A percentile compares a stretch with the other conserved stretches of the same genome.
Evolutionary conservation across 129 eudicot species (phyloP).

Genomic region (Pulicaria dysenterica): DNA sequence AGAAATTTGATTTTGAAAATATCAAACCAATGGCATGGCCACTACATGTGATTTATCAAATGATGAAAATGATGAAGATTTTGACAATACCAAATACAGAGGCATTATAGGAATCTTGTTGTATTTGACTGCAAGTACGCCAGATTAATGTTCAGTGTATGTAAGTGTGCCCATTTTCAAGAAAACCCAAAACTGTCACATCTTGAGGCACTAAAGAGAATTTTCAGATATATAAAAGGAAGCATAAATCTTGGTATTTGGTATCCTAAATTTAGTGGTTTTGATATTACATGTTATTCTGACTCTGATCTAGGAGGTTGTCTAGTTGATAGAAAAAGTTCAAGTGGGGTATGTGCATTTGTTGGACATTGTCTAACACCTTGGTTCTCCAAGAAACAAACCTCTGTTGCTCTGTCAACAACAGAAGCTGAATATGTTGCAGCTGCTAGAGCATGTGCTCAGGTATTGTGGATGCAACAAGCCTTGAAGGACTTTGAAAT

Average conservation of each 20-base stretch:
- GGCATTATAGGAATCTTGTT: not conserved
- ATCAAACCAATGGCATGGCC: too few relatives aligned
- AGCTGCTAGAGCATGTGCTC: too few relatives aligned
- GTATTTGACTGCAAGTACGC: not conserved
- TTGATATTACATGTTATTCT: not conserved
- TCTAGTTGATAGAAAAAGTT: not conserved
- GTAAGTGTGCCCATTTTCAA: not conserved
- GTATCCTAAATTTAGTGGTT: not conserved
- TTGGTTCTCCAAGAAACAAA: not conserved
- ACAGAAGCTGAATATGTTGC: too few relatives aligned
- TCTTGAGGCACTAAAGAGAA: not conserved
- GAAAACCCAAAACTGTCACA: not conserved
- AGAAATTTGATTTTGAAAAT: too few relatives aligned
- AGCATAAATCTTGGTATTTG: not conserved
- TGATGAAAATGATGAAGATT: not conserved
- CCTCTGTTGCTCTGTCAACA: too few relatives aligned
- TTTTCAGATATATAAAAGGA: not conserved
- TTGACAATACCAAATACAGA: not conserved
- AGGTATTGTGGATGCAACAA: too few relatives aligned
- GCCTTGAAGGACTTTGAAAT: too few relatives aligned
- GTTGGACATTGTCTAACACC: not conserved
- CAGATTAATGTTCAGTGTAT: not conserved
- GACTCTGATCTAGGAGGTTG: not conserved
- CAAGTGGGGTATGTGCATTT: not conserved
- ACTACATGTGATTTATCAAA: not conserved